Evolutionary conservation across 352 stramenopile genomes (phyloP), one percentile per base, ranked within the genome.

Genomic region (Phytopythium mirpurense): DNA sequence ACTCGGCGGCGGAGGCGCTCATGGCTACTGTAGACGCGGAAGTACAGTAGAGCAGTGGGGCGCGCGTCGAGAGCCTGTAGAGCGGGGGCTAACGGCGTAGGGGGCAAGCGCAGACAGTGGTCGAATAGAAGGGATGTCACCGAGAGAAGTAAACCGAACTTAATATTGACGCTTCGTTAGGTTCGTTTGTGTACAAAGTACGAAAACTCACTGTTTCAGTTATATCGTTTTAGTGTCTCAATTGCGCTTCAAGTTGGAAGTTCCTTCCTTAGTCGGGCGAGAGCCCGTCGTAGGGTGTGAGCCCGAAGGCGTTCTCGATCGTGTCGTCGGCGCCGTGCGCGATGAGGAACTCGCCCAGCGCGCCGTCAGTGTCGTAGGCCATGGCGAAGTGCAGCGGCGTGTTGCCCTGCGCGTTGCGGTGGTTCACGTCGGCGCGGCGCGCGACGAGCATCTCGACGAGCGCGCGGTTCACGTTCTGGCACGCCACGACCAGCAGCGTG

Each of bases 351-450:
- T 98, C 88, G 52, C 81, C 92, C 7, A 98, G 62, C 34, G 81
- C 71, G 35, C 90, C 91, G 59, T 96, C 82, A 0, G 74, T 41
- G 64, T 98, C 92, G 69, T 97, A 97, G 5, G 85, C 83, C 83
- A 98, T 96, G 6, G 93, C 93, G 57, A 96, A 98, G 60, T 98
- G 93, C 44, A 98, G 68, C 26, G 93, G 67, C 16, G 93, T 98
- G 68, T 98, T 98, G 49, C 93, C 90, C 40, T 91, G 73, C 0
- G 74, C 74, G 66, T 98, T 98, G 46, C 81, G 71, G 68, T 97
- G 86, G 56, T 98, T 98, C 19, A 98, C 71, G 51, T 93, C 93
- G 10, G 88, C 87, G 49, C 84, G 80, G 43, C 85, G 87, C 1
- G 59, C 36, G 5, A 98, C 65, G 9, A 98, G 66, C 42, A 93